These are phyloP conservation scores for Cyberlindnera maclurae DNA, from an alignment of 805 yeast species.

Conservation along the genomic window DNA sequence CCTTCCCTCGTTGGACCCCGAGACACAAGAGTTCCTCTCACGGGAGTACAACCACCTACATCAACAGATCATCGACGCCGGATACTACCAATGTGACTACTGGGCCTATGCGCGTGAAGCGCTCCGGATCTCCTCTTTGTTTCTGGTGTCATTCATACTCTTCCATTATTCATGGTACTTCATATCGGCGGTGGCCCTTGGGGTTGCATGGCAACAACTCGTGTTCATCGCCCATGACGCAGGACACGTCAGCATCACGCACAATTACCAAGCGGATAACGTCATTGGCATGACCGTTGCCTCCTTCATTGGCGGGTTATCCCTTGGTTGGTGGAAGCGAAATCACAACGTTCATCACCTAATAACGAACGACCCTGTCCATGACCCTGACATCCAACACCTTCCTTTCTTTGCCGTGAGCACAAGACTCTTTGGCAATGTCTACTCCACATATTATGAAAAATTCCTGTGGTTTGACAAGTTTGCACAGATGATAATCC, in stretches of 20 bases:
- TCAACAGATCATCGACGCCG: constrained; percentile 42
- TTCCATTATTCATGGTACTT: constrained; percentile 39
- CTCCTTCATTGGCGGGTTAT: constrained; percentile 78
- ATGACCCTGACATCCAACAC: constrained; percentile 93
- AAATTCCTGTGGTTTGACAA: constrained; percentile 60
- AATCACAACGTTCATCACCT: constrained; percentile 92
- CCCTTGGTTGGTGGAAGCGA: constrained; percentile 92
- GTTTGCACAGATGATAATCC: constrained; percentile 50
- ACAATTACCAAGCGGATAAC: constrained; percentile 70
- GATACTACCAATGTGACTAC: constrained; percentile 68
- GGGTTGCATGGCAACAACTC: constrained; percentile 83
- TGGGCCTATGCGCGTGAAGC: constrained; percentile 66
- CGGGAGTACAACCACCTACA: constrained; percentile 57
- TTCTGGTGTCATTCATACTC: constrained; percentile 42
- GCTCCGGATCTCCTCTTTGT: constrained; percentile 49
- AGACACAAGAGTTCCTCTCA: constrained; percentile 54
- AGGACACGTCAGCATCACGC: constrained; percentile 80
- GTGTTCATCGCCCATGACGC: constrained; percentile 88
- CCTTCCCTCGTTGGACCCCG: constrained; percentile 60
- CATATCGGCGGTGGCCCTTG: constrained; percentile 58
- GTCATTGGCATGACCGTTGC: constrained; percentile 68
- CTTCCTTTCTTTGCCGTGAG: constrained; percentile 87
- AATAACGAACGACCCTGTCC: constrained; percentile 87
- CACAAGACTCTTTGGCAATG: constrained; percentile 55
- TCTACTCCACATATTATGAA: constrained; percentile 78